phyloP scores from a whole-genome alignment of 2,329 filamentous ascomycete species.

The Huntiella omanensis region DNA sequence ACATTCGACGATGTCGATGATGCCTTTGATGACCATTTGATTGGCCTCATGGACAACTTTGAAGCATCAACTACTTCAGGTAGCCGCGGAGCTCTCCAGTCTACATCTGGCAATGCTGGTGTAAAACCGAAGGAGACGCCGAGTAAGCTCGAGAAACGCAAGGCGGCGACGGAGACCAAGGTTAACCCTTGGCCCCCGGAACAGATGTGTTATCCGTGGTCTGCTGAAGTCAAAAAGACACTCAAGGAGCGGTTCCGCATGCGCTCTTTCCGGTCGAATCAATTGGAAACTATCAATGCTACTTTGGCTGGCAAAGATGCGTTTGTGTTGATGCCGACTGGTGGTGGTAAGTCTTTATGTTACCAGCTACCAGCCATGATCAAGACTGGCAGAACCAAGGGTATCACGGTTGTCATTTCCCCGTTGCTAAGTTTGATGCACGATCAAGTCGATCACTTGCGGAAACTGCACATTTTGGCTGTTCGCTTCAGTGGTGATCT shows the following conservation, averaged over 20 bases:
- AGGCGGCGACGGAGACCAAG: conserved; percentile 14
- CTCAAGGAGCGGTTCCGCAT: conserved; percentile 71
- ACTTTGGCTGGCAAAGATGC: conserved; percentile 74
- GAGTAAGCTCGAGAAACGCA: conserved; percentile 16
- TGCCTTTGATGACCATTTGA: conserved; percentile 11
- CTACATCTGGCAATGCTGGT: conserved; percentile 1
- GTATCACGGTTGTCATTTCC: conserved; percentile 87
- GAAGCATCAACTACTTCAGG: conserved; percentile 18
- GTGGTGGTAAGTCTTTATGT: conserved; percentile 89
- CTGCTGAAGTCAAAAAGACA: conserved; percentile 61
- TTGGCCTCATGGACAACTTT: conserved; percentile 12
- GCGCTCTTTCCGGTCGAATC: conserved; percentile 72
- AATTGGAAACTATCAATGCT: conserved; percentile 89
- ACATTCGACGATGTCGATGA: conserved; percentile 10
- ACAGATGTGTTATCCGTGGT: conserved; percentile 59
- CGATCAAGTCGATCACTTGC: conserved; percentile 78
- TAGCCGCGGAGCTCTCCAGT: background rate
- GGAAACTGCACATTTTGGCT: conserved; percentile 56
- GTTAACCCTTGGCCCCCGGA: conserved; percentile 25
- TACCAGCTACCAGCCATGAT: conserved; percentile 88
- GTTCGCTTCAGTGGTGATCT: conserved; percentile 67
- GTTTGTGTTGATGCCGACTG: conserved; percentile 95
- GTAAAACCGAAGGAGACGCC: conserved; percentile 26
- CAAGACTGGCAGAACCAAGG: conserved; percentile 57
- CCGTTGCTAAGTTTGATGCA: conserved; percentile 92